Percentiles rank a stretch among this genome's conserved stretches.
These are phyloP conservation scores for Beauveria sp. DNA, from an alignment of 2,329 filamentous ascomycete species.

Conservation along the genomic window DNA sequence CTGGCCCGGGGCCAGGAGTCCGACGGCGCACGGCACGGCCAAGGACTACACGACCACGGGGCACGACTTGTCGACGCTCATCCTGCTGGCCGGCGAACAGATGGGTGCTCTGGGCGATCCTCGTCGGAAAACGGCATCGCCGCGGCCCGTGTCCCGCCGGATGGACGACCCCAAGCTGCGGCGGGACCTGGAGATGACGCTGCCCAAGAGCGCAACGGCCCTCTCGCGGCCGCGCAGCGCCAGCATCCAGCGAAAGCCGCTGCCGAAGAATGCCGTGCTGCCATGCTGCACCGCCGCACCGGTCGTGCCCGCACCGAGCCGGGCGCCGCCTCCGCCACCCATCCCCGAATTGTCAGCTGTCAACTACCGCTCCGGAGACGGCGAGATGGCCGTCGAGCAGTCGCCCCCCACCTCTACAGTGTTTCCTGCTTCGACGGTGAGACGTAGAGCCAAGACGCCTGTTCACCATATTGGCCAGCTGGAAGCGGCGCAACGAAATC, in stretches of 20 bases:
- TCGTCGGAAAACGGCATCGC: neutral
- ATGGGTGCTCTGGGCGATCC: slow-evolving; percentile 3
- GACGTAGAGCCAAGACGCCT: slow-evolving; percentile 44
- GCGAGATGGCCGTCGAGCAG: neutral
- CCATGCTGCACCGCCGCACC: neutral
- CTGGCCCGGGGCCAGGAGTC: slow-evolving; percentile 6
- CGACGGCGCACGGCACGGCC: neutral
- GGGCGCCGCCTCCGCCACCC: slow-evolving; percentile 7
- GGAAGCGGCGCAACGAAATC: slow-evolving; percentile 25
- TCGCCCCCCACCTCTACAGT: neutral
- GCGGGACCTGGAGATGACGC: neutral
- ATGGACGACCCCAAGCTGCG: neutral
- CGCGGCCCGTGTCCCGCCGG: neutral
- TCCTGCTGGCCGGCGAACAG: slow-evolving; percentile 5
- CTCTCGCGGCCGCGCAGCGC: neutral
- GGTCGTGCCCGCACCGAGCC: neutral
- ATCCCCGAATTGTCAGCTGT: slow-evolving; percentile 8
- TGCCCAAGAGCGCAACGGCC: slow-evolving; percentile 3
- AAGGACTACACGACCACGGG: neutral
- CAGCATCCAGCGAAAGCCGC: slow-evolving; percentile 7
- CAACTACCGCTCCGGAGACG: neutral
- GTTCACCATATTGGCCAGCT: slow-evolving; percentile 43
- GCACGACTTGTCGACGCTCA: neutral
- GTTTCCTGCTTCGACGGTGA: slow-evolving; percentile 22
- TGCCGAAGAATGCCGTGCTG: neutral